Evolutionary conservation across 768 basidiomycete genomes (phyloP).

Genomic region (Baorangia bicolor): DNA sequence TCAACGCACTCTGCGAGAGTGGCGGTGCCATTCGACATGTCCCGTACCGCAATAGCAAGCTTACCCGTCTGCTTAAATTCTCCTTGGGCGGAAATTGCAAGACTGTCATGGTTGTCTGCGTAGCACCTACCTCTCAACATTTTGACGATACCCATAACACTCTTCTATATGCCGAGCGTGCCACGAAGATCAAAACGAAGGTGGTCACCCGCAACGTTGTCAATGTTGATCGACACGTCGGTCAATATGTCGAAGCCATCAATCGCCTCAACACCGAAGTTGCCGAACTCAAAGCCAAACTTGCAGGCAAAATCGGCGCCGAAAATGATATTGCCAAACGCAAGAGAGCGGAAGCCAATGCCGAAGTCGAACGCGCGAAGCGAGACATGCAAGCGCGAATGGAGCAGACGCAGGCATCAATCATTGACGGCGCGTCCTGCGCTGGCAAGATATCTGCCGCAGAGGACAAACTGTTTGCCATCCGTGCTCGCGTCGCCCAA

Average conservation of each 20-base stretch:
- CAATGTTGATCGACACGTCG: constrained; percentile 92
- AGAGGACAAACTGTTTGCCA: constrained; percentile 61
- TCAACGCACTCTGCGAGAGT: constrained; percentile 96
- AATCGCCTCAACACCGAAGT: constrained; percentile 84
- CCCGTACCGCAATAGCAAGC: constrained; percentile 97
- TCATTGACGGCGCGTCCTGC: constrained; percentile 75
- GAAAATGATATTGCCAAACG: constrained; percentile 66
- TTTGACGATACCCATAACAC: constrained; percentile 99
- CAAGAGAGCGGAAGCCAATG: constrained; percentile 65
- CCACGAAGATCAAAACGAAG: constrained; percentile 97
- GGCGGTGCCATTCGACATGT: constrained; percentile 86
- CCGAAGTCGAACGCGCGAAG: constrained; percentile 73
- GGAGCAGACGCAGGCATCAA: constrained; percentile 67
- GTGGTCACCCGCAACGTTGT: constrained; percentile 94
- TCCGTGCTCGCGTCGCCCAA: constrained; percentile 60
- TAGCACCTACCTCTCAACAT: constrained; percentile 92
- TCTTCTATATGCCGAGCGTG: constrained; percentile 94
- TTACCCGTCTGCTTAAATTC: constrained; percentile 96
- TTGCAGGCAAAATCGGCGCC: constrained; percentile 64
- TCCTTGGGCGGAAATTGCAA: constrained; percentile 98
- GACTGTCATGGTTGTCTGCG: constrained; percentile 98
- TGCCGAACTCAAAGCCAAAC: constrained; percentile 79
- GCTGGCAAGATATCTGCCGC: constrained; percentile 70
- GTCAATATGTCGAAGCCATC: constrained; percentile 93
- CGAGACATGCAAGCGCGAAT: constrained; percentile 69